These are phyloP conservation scores for Solanum paucissectum DNA, from an alignment of 257 asterid species.

Conservation along the genomic window DNA sequence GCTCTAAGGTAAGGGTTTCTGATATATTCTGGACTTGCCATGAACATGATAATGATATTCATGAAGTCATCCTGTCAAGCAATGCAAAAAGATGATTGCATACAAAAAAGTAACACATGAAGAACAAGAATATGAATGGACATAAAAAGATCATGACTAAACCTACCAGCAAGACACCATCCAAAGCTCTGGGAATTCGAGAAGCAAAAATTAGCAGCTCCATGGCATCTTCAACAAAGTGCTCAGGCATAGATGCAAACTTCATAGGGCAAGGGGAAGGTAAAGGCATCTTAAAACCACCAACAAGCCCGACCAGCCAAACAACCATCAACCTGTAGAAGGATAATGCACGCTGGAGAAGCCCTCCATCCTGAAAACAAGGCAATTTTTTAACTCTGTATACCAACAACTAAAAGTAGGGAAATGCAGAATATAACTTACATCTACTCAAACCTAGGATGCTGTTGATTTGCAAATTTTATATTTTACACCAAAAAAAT, in stretches of 20 bases:
- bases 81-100: neutral
- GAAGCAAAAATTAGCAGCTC: slow-evolving; percentile 93
- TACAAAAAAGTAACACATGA: neutral
- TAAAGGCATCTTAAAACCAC: slow-evolving; percentile 90
- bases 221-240: slow-evolving; percentile 93
- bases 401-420: neutral
- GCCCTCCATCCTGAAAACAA: slow-evolving; percentile 64
- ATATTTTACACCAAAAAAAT: neutral
- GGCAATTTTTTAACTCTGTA: neutral
- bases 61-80: slow-evolving; percentile 80
- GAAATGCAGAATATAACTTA: neutral
- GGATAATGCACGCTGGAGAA: slow-evolving; percentile 79
- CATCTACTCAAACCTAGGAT: neutral
- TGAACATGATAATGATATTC: slow-evolving; percentile 98
- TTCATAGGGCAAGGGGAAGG: slow-evolving; percentile 76
- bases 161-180: slow-evolving; percentile 73
- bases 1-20: slow-evolving; percentile 96
- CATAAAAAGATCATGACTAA: neutral
- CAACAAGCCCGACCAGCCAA: slow-evolving; percentile 80
- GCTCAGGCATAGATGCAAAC: slow-evolving; percentile 91
- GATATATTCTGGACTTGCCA: slow-evolving; percentile 90
- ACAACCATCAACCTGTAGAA: slow-evolving; percentile 84
- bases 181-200: slow-evolving; percentile 93
- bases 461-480: neutral
- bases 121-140: neutral